Evolutionary conservation across 2,329 filamentous ascomycete genomes (phyloP).

Genomic region (Fusarium musae): DNA sequence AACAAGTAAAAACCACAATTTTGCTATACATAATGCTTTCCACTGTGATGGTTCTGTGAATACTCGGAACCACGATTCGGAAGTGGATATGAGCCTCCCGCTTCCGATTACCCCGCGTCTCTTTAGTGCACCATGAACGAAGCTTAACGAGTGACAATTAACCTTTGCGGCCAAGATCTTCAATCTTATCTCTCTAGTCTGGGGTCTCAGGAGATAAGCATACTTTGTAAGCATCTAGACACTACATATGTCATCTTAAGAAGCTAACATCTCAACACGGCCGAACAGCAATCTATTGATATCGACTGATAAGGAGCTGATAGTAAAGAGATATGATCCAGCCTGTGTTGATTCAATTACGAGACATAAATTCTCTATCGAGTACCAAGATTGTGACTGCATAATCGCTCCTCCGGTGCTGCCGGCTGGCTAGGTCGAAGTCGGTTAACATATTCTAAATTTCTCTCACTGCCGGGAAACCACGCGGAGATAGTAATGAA

Average conservation of each 20-base stretch:
- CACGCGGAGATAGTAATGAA: background rate
- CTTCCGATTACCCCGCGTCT: background rate
- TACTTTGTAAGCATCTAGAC: background rate
- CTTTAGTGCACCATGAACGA: accelerated
- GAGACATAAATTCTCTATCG: background rate
- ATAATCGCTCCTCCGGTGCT: background rate
- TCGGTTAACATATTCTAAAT: background rate
- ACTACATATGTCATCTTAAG: too few species aligned
- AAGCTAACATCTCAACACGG: background rate
- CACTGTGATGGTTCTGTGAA: accelerated
- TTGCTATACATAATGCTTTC: accelerated
- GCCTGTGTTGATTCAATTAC: background rate
- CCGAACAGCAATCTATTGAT: background rate
- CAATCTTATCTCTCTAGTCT: background rate
- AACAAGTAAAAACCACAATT: accelerated
- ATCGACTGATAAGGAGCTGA: background rate
- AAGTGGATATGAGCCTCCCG: background rate
- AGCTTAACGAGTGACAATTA: background rate
- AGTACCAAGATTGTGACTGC: background rate
- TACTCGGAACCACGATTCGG: background rate
- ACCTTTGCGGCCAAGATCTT: background rate
- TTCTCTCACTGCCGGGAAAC: too few species aligned
- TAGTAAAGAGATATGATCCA: background rate
- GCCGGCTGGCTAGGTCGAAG: background rate
- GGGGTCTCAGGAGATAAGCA: background rate